Conservation (phyloP, 805 yeast species). For the Teunomyces kruisii region DNA sequence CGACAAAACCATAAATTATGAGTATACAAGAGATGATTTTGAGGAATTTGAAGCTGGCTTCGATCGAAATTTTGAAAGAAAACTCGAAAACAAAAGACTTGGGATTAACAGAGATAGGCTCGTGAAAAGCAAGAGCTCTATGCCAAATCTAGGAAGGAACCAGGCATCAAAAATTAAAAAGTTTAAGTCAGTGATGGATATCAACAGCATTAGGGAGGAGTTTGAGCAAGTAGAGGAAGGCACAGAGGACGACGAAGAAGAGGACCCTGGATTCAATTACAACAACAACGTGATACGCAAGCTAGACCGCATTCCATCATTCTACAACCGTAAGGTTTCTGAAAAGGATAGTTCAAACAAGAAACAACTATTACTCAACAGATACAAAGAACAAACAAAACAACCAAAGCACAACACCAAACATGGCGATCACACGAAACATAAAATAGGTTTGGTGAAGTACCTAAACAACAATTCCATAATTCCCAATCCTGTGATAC, state of each 20-base stretch:
- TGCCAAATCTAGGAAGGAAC: slow-evolving; percentile 18
- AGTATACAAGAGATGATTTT: slow-evolving; percentile 36
- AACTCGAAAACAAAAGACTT: background rate
- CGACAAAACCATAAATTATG: slow-evolving; percentile 36
- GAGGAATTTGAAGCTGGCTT: slow-evolving; percentile 40
- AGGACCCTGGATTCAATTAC: slow-evolving; percentile 30
- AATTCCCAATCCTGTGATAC: slow-evolving; percentile 9
- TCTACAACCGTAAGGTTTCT: slow-evolving; percentile 20
- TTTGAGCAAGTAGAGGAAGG: slow-evolving; percentile 9
- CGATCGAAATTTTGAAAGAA: slow-evolving; percentile 16
- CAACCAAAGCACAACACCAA: background rate
- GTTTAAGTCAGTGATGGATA: slow-evolving; percentile 35
- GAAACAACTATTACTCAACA: slow-evolving; percentile 30
- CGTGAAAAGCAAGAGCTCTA: slow-evolving; percentile 15
- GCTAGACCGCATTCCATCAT: slow-evolving; percentile 43
- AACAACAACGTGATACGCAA: slow-evolving; percentile 35
- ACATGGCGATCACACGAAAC: slow-evolving; percentile 1
- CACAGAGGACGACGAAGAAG: slow-evolving; percentile 8
- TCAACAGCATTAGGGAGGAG: slow-evolving; percentile 11
- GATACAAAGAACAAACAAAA: slow-evolving; percentile 18
- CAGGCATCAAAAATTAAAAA: slow-evolving; percentile 17
- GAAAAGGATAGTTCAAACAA: slow-evolving; percentile 4
- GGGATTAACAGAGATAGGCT: background rate
- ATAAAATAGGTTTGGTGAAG: slow-evolving; percentile 30
- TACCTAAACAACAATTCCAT: slow-evolving; percentile 24